Evolutionary conservation across 257 asterid species (phyloP).

Genomic region (Scutellaria barbata): DNA sequence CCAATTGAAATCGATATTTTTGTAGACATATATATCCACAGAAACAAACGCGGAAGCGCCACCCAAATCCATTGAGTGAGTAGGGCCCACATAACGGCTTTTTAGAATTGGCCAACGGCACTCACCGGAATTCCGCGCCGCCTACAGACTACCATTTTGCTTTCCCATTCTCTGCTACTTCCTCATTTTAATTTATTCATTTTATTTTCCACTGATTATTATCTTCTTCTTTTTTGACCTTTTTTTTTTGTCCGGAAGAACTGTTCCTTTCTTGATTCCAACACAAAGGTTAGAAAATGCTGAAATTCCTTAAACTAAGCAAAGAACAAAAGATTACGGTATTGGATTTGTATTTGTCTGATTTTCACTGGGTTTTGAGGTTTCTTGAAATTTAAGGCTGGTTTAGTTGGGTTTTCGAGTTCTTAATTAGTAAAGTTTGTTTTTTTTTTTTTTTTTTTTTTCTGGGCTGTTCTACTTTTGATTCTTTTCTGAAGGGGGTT

Average conservation of each 20-base stretch:
- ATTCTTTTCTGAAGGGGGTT: neutral
- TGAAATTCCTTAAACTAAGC: too few relatives aligned
- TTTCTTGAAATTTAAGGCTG: constrained; percentile 34
- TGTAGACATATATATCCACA: constrained; percentile 26
- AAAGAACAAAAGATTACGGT: constrained; percentile 1
- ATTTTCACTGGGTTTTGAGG: constrained; percentile 26
- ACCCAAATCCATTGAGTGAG: neutral
- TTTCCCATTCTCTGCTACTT: constrained; percentile 24
- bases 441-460: neutral
- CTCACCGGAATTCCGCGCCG: constrained; percentile 50
- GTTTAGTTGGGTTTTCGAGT: constrained; percentile 28
- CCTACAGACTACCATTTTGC: constrained; percentile 34
- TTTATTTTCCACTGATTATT: neutral
- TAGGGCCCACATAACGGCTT: constrained; percentile 40
- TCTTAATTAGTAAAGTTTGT: constrained; percentile 27
- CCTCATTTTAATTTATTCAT: constrained; percentile 15
- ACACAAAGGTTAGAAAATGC: constrained; percentile 21
- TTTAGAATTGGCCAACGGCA: constrained; percentile 38
- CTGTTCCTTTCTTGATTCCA: constrained; percentile 30
- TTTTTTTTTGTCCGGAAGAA: constrained; percentile 1
- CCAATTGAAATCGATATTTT: too few relatives aligned
- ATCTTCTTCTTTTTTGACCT: constrained; percentile 12
- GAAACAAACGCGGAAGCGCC: constrained; percentile 23
- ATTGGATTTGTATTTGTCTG: neutral
- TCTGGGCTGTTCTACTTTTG: neutral